phyloP scores from a whole-genome alignment of 1,139 yeast species.

The Debaryomycetaceae sp. region DNA sequence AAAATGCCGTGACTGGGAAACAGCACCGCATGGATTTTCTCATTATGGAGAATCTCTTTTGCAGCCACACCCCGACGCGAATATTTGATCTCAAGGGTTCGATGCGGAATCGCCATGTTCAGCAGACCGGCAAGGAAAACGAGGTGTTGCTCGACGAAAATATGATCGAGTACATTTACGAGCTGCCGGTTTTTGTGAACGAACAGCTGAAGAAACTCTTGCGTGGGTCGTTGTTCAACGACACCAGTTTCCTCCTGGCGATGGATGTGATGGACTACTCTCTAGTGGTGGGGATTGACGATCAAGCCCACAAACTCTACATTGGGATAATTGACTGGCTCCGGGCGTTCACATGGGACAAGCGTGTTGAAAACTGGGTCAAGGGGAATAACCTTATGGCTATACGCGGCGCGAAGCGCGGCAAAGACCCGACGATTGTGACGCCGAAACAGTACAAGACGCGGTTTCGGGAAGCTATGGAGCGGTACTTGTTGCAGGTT shows the following conservation, averaged over 20 bases:
- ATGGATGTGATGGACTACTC: constrained; percentile 99
- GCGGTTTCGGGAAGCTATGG: constrained; percentile 96
- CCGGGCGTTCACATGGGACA: constrained; percentile 97
- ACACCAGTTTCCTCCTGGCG: constrained; percentile 84
- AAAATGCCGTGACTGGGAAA: constrained; percentile 65
- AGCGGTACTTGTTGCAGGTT: constrained; percentile 83
- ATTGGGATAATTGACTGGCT: constrained; percentile 96
- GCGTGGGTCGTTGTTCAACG: constrained; percentile 88
- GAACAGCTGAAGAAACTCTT: constrained; percentile 83
- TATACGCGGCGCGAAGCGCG: constrained; percentile 67
- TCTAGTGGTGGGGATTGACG: constrained; percentile 83
- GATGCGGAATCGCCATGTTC: constrained; percentile 93
- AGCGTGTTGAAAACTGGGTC: constrained; percentile 97
- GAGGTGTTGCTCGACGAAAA: constrained; percentile 94
- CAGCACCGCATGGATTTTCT: constrained; percentile 80
- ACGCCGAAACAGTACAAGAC: constrained; percentile 93
- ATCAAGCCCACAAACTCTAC: constrained; percentile 51
- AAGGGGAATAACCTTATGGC: constrained; percentile 62
- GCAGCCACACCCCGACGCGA: constrained; percentile 70
- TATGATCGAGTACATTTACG: constrained; percentile 96
- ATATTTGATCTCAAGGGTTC: constrained; percentile 96
- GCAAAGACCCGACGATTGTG: constrained; percentile 92
- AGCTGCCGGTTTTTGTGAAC: constrained; percentile 87
- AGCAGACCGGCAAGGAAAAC: constrained; percentile 91
- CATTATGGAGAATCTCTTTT: constrained; percentile 92